Conservation (phyloP, 331 rosid genomes). For the Erythrophleum ivorense region DNA sequence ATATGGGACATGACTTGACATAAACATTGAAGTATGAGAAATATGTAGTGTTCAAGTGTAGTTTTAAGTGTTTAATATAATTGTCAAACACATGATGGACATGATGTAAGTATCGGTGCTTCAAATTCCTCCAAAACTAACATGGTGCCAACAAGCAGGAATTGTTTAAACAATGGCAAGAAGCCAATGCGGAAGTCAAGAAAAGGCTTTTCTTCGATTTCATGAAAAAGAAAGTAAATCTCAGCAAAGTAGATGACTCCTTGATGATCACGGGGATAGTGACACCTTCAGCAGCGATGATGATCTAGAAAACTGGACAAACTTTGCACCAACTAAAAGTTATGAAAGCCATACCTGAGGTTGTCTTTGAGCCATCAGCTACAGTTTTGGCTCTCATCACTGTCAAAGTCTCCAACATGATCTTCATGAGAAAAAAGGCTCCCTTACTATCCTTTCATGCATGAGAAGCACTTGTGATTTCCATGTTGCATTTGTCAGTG, state of each 20-base stretch:
- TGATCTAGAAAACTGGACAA: conserved; percentile 56
- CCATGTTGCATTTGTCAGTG: too few species aligned
- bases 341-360: conserved; percentile 63
- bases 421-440: conserved; percentile 36
- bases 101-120: background rate
- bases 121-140: conserved; percentile 7
- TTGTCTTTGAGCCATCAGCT: conserved; percentile 58
- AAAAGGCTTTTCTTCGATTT: conserved; percentile 20
- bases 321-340: conserved; percentile 53
- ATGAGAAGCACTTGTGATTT: too few species aligned
- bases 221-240: conserved; percentile 40
- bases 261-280: conserved; percentile 64
- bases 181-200: too few species aligned
- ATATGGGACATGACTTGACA: too few species aligned
- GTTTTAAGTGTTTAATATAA: too few species aligned
- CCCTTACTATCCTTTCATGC: too few species aligned
- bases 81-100: too few species aligned
- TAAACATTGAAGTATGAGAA: too few species aligned
- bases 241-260: conserved; percentile 48
- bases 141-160: conserved; percentile 41
- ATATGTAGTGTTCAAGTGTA: too few species aligned
- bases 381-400: conserved; percentile 57
- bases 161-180: background rate
- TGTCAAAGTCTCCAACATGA: conserved; percentile 54
- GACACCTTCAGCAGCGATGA: conserved; percentile 70